Percentiles rank a stretch among this genome's conserved stretches.
phyloP scores from a whole-genome alignment of 768 basidiomycete genomes.

The Obba rivulosa region DNA sequence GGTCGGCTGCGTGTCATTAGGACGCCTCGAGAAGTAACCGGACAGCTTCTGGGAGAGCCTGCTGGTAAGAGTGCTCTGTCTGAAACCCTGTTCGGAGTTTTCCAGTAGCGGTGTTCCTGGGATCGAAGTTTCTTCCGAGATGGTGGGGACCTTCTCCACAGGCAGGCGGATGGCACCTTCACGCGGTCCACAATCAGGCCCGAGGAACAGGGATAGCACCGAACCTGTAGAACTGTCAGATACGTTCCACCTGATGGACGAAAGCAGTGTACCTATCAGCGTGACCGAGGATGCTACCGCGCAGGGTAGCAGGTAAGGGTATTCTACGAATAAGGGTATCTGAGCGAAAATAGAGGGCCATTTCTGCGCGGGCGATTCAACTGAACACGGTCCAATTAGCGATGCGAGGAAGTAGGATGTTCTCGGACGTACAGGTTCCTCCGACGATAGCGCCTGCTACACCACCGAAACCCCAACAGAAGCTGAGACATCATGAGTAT shows the following conservation, averaged over 20 bases:
- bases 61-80: conserved; percentile 33
- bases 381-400: conserved; percentile 32
- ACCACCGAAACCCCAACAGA: conserved; percentile 97
- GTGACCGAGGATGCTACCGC: conserved; percentile 73
- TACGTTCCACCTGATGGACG: neutral
- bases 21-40: conserved; percentile 51
- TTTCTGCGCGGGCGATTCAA: conserved; percentile 80
- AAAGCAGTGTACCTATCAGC: conserved; percentile 46
- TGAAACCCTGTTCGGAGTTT: conserved; percentile 24
- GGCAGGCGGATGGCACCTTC: conserved; percentile 80
- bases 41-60: conserved; percentile 54
- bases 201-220: conserved; percentile 82
- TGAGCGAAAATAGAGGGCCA: conserved; percentile 75
- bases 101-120: conserved; percentile 43
- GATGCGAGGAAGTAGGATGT: neutral
- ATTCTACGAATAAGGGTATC: conserved; percentile 61
- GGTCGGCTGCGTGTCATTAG: conserved; percentile 33
- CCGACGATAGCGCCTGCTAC: conserved; percentile 85
- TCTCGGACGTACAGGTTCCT: conserved; percentile 58
- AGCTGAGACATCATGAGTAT: conserved; percentile 36
- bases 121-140: conserved; percentile 59
- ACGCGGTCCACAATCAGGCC: conserved; percentile 84
- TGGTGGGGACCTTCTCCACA: conserved; percentile 67
- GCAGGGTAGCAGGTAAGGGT: conserved; percentile 91
- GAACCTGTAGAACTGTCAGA: conserved; percentile 50